These are phyloP conservation scores for Fusarium graminum DNA, from an alignment of 2,329 filamentous ascomycete species.

Conservation along the genomic window DNA sequence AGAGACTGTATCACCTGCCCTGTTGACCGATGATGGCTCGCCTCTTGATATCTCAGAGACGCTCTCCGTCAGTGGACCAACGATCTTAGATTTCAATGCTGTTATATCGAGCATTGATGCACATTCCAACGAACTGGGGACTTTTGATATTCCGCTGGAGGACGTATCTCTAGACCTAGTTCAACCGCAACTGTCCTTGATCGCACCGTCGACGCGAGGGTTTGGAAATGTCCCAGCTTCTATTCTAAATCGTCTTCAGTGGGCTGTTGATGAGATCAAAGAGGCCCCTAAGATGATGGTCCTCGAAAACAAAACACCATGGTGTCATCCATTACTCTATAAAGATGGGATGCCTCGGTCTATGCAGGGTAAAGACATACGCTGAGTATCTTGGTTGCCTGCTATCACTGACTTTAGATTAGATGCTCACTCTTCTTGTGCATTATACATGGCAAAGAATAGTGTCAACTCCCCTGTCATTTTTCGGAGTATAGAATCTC, in stretches of 20 bases:
- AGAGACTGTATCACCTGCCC: slow-evolving; percentile 20
- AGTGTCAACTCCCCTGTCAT: slow-evolving; percentile 62
- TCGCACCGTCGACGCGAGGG: slow-evolving; percentile 42
- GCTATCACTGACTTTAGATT: slow-evolving; percentile 4
- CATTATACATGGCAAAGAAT: slow-evolving; percentile 65
- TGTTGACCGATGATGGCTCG: slow-evolving; percentile 20
- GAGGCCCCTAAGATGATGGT: slow-evolving; percentile 64
- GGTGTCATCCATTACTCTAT: slow-evolving; percentile 67
- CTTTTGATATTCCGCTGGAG: slow-evolving; percentile 32
- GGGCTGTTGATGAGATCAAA: slow-evolving; percentile 65
- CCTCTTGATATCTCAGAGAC: slow-evolving; percentile 12
- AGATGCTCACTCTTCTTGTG: slow-evolving; percentile 68
- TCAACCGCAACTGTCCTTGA: slow-evolving; percentile 41
- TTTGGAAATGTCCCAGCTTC: slow-evolving; percentile 45
- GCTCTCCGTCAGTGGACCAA: slow-evolving; percentile 6
- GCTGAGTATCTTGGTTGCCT: not conserved
- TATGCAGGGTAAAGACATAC: slow-evolving; percentile 61
- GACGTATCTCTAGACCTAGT: slow-evolving; percentile 40
- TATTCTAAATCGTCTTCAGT: slow-evolving; percentile 54
- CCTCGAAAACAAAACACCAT: slow-evolving; percentile 62
- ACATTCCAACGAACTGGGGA: slow-evolving; percentile 19
- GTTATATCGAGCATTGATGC: slow-evolving; percentile 35
- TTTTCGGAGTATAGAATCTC: slow-evolving; percentile 61
- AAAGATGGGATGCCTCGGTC: slow-evolving; percentile 63
- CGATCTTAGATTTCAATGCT: slow-evolving; percentile 34